Percentiles rank a stretch among this genome's conserved stretches.
Evolutionary conservation across 2,329 filamentous ascomycete genomes (phyloP).

Genomic region (Penicillium sp.): DNA sequence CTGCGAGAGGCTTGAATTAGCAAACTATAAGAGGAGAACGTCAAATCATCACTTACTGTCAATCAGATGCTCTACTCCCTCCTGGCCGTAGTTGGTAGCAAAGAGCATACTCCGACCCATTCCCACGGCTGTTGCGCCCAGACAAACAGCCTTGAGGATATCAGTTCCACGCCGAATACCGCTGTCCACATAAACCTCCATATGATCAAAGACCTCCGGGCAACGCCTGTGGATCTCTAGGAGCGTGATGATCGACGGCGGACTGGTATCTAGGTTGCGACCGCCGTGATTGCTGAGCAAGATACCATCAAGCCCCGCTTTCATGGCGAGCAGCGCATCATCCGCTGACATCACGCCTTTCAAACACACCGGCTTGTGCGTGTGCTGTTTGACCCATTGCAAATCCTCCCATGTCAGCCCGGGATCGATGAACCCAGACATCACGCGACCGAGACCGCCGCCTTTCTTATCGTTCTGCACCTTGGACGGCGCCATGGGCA

Average conservation of each 20-base stretch:
- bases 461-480: constrained; percentile 54
- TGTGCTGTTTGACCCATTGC: constrained; percentile 52
- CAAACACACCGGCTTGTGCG: constrained; percentile 54
- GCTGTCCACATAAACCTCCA: constrained; percentile 57
- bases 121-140: constrained; percentile 56
- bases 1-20: constrained; percentile 23
- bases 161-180: constrained; percentile 56
- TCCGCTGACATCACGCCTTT: constrained; percentile 60
- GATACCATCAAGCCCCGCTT: constrained; percentile 55
- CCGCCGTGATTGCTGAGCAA: constrained; percentile 61
- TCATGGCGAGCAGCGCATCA: constrained; percentile 54
- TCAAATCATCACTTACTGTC: constrained; percentile 50
- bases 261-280: constrained; percentile 54
- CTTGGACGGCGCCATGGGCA: constrained; percentile 47
- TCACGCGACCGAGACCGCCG: constrained; percentile 54
- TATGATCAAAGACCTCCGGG: constrained; percentile 50
- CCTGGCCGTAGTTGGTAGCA: constrained; percentile 55
- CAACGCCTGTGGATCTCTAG: constrained; percentile 54
- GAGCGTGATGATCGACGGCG: constrained; percentile 52
- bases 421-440: constrained; percentile 54
- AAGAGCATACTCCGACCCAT: constrained; percentile 56
- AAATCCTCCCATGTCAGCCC: constrained; percentile 56
- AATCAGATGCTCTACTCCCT: constrained; percentile 55
- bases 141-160: constrained; percentile 55
- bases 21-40: neutral